Evolutionary conservation across 768 basidiomycete species (phyloP), one percentile per base, ranked within the genome.

Genomic region (Amanita phalloides): DNA sequence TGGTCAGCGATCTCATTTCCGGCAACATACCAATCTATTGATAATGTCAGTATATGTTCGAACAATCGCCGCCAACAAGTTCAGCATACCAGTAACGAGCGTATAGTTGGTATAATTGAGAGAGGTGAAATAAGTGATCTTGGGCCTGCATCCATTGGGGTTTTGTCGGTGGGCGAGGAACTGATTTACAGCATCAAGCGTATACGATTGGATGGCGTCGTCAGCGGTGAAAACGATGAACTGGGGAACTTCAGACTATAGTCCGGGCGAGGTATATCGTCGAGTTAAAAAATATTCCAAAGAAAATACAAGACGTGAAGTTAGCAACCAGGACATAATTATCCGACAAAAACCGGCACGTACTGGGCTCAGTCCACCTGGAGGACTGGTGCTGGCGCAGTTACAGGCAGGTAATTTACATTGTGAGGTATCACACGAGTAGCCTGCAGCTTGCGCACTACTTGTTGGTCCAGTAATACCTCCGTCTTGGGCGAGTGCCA

Each of bases 1-100:
- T 84, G 82, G 66, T 86, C 84, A 28, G 83, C 84, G 56, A 90
- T 88, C 62, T 90, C 88, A 62, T 89, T 89, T 20, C 87, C 87
- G 3, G 81, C 83, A 28, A 87, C 85, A 62, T 69, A 89, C 84
- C 83, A 88, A 63, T 87, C 84, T 69, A 70, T 17, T 55, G 38
- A 48, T 23, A 13, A 42, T 51, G 13, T 38, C 45, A 53, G 38
- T 42, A 49, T 45, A 41, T 38, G 32, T 21, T 25, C 17, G 6
- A 21, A 47, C 9, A 49, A 36, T 48, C 3, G 6, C 39, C 44
- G 21, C 37, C 9, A 28, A 42, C 26, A 8, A 20, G 38, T 30
- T 21, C 20, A 20, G 64, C 64, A 20, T 43, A 73, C 74, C 73
- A 9, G 75, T 87, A 37, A 87, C 82, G 45, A 86, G 73, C 1